phyloP scores from a whole-genome alignment of 176 grass and related monocot genomes.

The Oryza glaberrima region DNA sequence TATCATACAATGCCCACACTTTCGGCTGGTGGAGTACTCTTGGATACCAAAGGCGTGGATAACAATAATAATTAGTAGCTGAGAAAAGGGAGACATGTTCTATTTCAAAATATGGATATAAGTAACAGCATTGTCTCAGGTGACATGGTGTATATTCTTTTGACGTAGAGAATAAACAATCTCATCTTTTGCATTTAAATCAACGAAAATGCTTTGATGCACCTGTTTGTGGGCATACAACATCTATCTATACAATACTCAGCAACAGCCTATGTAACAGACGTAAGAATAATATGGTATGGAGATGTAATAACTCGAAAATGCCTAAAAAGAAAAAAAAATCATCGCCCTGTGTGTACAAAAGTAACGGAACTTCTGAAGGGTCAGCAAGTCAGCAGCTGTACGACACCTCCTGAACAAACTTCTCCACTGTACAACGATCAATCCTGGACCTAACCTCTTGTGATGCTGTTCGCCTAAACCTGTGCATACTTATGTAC shows the following conservation, averaged over 20 bases:
- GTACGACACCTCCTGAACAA: background rate
- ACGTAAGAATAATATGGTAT: conserved; percentile 17
- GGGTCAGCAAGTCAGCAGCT: conserved; percentile 34
- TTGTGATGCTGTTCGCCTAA: conserved; percentile 27
- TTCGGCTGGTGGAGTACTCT: background rate
- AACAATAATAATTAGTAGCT: background rate
- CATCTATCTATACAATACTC: conserved; percentile 22
- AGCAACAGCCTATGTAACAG: conserved; percentile 18
- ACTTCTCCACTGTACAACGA: conserved; percentile 13
- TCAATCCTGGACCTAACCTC: conserved; percentile 43
- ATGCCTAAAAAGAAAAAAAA: conserved; percentile 10
- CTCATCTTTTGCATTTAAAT: conserved; percentile 5
- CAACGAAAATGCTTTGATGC: background rate
- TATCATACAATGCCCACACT: background rate
- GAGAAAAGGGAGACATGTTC: background rate
- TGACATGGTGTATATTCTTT: background rate
- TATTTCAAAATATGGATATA: background rate
- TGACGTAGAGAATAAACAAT: background rate
- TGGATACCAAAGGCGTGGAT: conserved; percentile 9
- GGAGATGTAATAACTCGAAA: conserved; percentile 11
- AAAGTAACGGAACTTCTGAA: conserved; percentile 22
- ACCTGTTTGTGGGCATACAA: background rate
- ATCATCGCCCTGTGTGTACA: background rate
- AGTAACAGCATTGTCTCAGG: background rate
- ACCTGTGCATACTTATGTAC: conserved; percentile 25